Evolutionary conservation across 805 yeast species (phyloP), one percentile per base, ranked within the genome.

Genomic region (Candida mattraensis): DNA sequence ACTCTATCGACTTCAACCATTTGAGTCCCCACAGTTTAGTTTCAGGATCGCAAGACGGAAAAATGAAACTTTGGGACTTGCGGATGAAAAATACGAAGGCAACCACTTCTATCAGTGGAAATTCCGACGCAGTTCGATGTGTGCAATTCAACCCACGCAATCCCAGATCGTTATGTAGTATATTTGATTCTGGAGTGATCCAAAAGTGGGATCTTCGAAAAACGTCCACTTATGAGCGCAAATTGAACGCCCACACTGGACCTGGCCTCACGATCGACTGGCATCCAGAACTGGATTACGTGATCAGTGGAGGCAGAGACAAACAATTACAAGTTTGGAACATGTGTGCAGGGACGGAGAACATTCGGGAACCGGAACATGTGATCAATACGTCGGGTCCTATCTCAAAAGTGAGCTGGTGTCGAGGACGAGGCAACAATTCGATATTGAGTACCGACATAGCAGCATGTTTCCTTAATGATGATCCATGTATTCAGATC

Each of bases 241-340:
- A 81, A 40, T 72, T 93, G 56, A 85, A 83, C 50, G 94, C 96
- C 3, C 98, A 91, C 56, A 76, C 87, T 2, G 95, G 95, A 0
- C 95, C 96, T 2, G 98, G 95, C 0, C 65, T 89, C 12, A 77
- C 94, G 4, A 60, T 93, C 4, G 88, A 87, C 50, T 88, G 95
- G 80, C 96, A 89, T 54, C 95, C 94, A 0, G 80, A 78, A 24
- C 57, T 71, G 23, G 95, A 89, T 44, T 85, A 81, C 50, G 74
- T 93, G 14, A 80, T 82, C 5, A 86, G 96, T 14, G 97, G 97
- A 11, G 99, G 99, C 6, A 71, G 97, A 50, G 99, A 93, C 60
- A 82, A 83, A 35, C 81, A 80, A 47, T 68, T 84, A 22, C 87
- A 84, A 42, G 78, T 84, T 3, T 87, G 94, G 91, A 82, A 75